phyloP scores from a whole-genome alignment of 129 eudicot species.

The Smallanthus sonchifolius region DNA sequence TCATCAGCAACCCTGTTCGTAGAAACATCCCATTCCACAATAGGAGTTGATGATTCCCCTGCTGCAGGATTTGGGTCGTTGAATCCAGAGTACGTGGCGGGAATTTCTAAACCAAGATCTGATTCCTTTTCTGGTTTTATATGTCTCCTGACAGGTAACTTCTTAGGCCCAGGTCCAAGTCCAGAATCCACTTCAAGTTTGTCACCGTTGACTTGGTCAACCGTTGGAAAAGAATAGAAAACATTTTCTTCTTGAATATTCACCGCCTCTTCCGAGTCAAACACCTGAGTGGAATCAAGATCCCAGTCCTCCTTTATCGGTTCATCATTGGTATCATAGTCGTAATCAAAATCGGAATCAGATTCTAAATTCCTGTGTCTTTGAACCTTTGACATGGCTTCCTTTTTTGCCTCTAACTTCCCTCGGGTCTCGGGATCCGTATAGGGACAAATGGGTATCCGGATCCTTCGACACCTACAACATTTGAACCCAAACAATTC shows the following conservation, averaged over 20 bases:
- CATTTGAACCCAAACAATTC: constrained; percentile 79
- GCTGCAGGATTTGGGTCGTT: constrained; percentile 16
- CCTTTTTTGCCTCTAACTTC: constrained; percentile 39
- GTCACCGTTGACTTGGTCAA: constrained; percentile 38
- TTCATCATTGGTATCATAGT: constrained; percentile 29
- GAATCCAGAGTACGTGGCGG: constrained; percentile 26
- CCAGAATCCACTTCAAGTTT: constrained; percentile 31
- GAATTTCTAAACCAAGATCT: constrained; percentile 21
- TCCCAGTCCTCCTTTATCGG: constrained; percentile 32
- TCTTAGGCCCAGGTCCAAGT: constrained; percentile 48
- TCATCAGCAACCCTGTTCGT: constrained; percentile 49
- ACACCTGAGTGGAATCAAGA: constrained; percentile 28
- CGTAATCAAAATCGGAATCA: constrained; percentile 23
- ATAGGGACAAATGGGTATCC: constrained; percentile 69
- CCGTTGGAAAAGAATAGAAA: constrained; percentile 41
- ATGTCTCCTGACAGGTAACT: constrained; percentile 78
- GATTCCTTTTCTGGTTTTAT: constrained; percentile 38
- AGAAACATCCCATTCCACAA: constrained; percentile 59
- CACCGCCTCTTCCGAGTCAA: constrained; percentile 27
- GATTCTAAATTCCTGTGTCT: constrained; percentile 29
- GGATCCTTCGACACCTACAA: constrained; percentile 78
- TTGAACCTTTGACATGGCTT: constrained; percentile 24
- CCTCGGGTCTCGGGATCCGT: constrained; percentile 34
- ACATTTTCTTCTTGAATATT: constrained; percentile 40
- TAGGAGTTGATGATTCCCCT: constrained; percentile 36